Base-by-base conservation (phyloP, 495 filamentous ascomycete species). In the Aspergillus panamensis region DNA sequence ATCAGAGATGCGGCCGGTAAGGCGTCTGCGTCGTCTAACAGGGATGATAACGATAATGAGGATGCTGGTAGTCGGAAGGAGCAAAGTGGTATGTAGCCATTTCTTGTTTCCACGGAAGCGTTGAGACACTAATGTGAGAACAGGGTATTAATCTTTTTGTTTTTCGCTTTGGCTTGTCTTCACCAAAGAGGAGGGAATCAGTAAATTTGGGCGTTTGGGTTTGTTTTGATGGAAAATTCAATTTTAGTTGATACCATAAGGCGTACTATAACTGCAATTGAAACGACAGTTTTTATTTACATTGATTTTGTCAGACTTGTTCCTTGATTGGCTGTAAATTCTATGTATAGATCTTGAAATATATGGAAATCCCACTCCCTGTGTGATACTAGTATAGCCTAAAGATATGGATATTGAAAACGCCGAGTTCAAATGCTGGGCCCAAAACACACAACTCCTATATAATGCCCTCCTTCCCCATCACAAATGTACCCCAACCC, bases 1-100 rank as follows among this genome's bases (percentile, higher is more conserved):
- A 82, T 86, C 37, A 65, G 65, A 53, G 76, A 78, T 63, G 78
- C 75, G 21, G 73, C 72, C 14, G 67, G 69, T 12, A 67, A 70
- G 32, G 68, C 73, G 8, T 72, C 69, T 61, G 52, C 63, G 40
- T 58, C 53, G 14, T 51, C 55, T 60, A 50, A 54, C 42, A 44
- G 50, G 9, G 53, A 37, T 16, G 62, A 52, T 35, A 57, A 56
- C 25, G 58, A 50, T 3, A 58, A 65, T 63, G 64, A 61, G 57
- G 52, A 62, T 31, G 62, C 48, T 20, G 67, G 53, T 10, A 63
- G 17, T 19, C 59, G 73, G 21, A 62, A 58, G n/a, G 74, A 75
- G 31, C 74, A 77, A 60, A 73, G 68, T 62, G 74, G 76, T 77
- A 62, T 32, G 63, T 61, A n/a, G 25, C 44, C 13, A 6, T 29